Base-by-base conservation (phyloP, 768 basidiomycete genomes). In the Lentinula boryana region DNA sequence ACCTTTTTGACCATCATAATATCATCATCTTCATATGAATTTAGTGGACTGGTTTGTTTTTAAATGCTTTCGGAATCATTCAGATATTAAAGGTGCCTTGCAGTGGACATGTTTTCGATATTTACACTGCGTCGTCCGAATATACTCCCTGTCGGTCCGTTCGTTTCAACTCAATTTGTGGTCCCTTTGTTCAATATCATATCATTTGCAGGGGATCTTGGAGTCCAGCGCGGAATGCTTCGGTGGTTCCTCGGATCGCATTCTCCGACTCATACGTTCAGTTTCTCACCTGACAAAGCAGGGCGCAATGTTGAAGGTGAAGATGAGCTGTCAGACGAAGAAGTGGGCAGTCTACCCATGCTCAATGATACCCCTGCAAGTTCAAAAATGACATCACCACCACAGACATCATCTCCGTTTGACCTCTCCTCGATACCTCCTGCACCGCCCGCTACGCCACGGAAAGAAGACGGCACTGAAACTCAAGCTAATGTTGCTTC, bases 101-200 rank as follows among this genome's bases (percentile, higher is more conserved):
- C 73, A 81, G 91, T 93, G n/a, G 87, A 94, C 67, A 95, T 95
- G 94, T 95, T 95, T 68, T 82, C 89, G 13, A 91, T 97, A 48
- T 96, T 95, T 72, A 88, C 91, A 2, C 76, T 95, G 35, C 80
- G 92, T 0, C 85, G 93, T 18, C 90, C 90, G 1, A 85, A 95
- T 69, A 88, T 97, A 57, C 78, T 95, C 1, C 84, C 88, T 12
- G 77, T 84, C 33, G 81, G 80, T 78, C 59, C 43, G 74, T 63
- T 15, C 74, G 62, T 40, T 71, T 57, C 4, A n/a, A 56, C 13
- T 54, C 33, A 6, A 4, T 16, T 27, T 43, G 5, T 12, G 2
- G 1, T 43, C 36, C 6, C 18, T 15, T 27, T 23, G 38, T 40
- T 56, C 31, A 21, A 23, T 31, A 10, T 58, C 36, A 62, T 36